Evolutionary conservation across 345 rosid genomes (phyloP), one percentile per base, ranked within the genome.

Genomic region (Lumnitzera racemosa): DNA sequence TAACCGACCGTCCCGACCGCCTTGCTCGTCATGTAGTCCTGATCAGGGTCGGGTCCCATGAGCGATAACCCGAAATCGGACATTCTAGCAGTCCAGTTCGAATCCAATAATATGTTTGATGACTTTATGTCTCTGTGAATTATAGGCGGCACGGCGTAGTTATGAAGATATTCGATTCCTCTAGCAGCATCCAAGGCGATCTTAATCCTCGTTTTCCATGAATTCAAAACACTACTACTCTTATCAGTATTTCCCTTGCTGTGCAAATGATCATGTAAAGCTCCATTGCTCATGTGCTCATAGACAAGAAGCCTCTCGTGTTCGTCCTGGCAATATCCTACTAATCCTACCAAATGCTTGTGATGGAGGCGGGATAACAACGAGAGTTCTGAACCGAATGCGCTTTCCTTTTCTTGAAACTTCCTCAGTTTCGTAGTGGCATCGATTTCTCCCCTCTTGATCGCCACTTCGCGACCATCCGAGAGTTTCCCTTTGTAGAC

Each of bases 61-160:
- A 83, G 58, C 13, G 91, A 83, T 51, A 83, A 59, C 47, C 91
- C 91, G 7, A 85, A 81, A 69, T 85, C 88, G 0, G 91, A 85
- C 1, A 85, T 80, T 61, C 59, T 79, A n/a, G 88, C 88, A 0
- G 76, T 74, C 84, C 81, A 81, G 59, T 79, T 74, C 16, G 70
- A 47, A 46, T 83, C 88, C 1, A 85, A 54, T 9, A 85, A 75
- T 51, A 85, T 85, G 24, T 83, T 85, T 8, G 91, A 83, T 5
- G 91, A 82, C 77, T 85, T 85, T 64, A 85, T 82, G 73, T 85
- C 91, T 62, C 91, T 70, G 54, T 85, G 91, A 67, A 85, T 82
- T 51, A 85, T 77, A 3, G 81, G 81, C 3, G 86, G 91, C 16
- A 85, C 81, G 11, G 86, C 88, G 46, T 80, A 85, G 57, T 75